phyloP scores from a whole-genome alignment of 345 rosid species.

The Eucalyptus marginata region DNA sequence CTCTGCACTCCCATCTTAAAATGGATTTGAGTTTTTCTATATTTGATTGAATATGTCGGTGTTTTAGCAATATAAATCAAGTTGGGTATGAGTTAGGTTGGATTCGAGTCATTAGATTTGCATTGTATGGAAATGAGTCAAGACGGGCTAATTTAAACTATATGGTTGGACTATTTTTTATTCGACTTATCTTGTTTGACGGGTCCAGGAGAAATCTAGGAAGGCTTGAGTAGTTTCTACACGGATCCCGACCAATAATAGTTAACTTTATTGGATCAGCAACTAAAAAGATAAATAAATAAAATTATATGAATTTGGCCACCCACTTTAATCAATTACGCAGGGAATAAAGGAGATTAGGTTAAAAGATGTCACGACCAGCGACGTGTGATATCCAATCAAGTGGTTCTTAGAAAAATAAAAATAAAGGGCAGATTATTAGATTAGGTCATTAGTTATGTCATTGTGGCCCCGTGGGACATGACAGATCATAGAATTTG shows the following conservation, averaged over 20 bases:
- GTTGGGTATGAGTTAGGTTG: accelerated
- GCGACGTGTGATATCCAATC: neutral
- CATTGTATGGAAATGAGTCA: too few species aligned
- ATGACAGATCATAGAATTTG: neutral
- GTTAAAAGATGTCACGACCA: neutral
- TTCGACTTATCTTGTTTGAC: neutral
- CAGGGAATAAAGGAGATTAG: neutral
- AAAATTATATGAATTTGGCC: neutral
- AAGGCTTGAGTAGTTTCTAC: neutral
- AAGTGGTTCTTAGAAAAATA: neutral
- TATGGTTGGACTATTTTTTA: too few species aligned
- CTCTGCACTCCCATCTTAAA: too few species aligned
- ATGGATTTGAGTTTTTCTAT: accelerated
- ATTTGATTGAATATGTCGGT: neutral
- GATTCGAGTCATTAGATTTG: accelerated
- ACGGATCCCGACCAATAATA: neutral
- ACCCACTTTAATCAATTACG: neutral
- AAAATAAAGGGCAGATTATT: neutral
- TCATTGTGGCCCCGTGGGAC: neutral
- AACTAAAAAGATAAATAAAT: neutral
- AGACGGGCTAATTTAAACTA: accelerated
- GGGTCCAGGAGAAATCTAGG: accelerated
- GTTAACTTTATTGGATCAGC: neutral
- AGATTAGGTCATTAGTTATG: neutral
- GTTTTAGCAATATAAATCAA: accelerated